Percentiles rank a stretch among this genome's conserved stretches.
Conservation (phyloP, 192 early-diverging fungal genomes). For the Rhizoclosmatium globosum region DNA sequence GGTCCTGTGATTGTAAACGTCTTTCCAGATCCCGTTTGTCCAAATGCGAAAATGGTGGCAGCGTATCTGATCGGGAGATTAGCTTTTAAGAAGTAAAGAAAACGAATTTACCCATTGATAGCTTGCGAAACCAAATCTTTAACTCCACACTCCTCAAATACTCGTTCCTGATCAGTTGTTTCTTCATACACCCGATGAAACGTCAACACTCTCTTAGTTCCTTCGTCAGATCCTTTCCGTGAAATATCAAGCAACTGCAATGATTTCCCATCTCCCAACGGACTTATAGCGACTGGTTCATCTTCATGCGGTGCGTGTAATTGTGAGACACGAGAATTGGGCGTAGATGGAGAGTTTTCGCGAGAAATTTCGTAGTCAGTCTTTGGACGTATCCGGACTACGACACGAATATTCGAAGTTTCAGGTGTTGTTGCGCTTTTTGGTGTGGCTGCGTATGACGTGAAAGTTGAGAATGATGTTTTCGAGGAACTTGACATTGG, state of each 20-base stretch:
- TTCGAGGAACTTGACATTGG: not conserved
- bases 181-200: constrained; percentile 55
- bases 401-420: constrained; percentile 26
- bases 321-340: not conserved
- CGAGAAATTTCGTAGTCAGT: constrained; percentile 30
- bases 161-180: constrained; percentile 37
- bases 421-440: not conserved
- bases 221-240: not conserved
- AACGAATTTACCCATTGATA: constrained; percentile 50
- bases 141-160: constrained; percentile 60
- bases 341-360: constrained; percentile 25
- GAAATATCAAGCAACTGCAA: not conserved
- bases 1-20: constrained; percentile 69
- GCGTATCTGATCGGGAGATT: constrained; percentile 48
- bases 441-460: not conserved
- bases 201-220: constrained; percentile 44
- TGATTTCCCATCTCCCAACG: constrained; percentile 7
- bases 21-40: constrained; percentile 66
- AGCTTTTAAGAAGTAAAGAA: not conserved
- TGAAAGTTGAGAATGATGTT: not conserved
- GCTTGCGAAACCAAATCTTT: constrained; percentile 51
- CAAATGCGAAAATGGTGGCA: constrained; percentile 65
- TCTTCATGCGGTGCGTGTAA: not conserved
- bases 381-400: constrained; percentile 29
- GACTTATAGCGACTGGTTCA: constrained; percentile 21